Base-by-base conservation (phyloP, 495 filamentous ascomycete genomes). In the Hypoxylon lienhwacheense region DNA sequence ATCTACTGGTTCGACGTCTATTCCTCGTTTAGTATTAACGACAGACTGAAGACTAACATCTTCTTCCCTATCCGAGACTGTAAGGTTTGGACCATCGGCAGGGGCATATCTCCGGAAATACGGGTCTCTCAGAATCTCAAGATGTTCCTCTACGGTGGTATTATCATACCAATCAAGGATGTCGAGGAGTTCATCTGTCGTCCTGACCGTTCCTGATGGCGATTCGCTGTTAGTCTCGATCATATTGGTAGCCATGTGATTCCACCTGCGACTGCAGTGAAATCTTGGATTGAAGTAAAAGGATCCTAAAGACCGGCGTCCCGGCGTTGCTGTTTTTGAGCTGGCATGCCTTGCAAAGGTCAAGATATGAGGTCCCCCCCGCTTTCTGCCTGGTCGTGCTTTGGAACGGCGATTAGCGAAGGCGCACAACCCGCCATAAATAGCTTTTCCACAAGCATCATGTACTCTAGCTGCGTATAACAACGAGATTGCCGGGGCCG, bases 151-250 rank as follows among this genome's bases (percentile, higher is more conserved):
- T 11, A 75, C 72, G 7, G 70, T 54, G 12, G 63, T 66, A 45
- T 67, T 71, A 47, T 70, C 69, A 52, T 78, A 76, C 21, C 69
- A 65, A 31, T 77, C 76, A 31, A 82, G 68, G 21, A 81, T 61
- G 5, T 61, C 67, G n/a, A 80, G 68, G 37, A 81, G 68, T 47
- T 78, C 71, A 31, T 74, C 54, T 54, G 65, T 72, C 36, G 65
- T 12, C 7, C 37, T 17, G 8, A 40, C 47, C 25, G 19, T 17
- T 16, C 29, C 40, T 21, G 28, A 12, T 36, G 28, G 36, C 28
- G 24, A n/a, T 46, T 22, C 15, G n/a, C n/a, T n/a, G n/a, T n/a
- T n/a, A n/a, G 21, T 11, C 15, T 50, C 42, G 7, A 12, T 43
- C 1, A 26, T 20, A 15, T n/a, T 22, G 19, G 47, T 44, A 33